Conservation (phyloP, 148 eudicot species). For the Amaranthus hypochondriacus region DNA sequence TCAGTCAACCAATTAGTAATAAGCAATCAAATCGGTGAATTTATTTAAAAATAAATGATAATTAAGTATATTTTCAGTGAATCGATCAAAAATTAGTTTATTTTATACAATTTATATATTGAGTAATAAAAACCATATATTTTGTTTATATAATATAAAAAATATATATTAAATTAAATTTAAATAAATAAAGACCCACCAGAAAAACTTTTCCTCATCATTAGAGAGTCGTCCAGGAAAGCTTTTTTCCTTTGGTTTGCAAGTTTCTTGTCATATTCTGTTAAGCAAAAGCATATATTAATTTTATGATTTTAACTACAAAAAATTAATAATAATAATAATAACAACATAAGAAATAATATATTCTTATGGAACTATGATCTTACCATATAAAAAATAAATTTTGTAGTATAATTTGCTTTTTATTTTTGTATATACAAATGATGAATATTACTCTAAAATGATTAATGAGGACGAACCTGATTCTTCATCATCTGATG, state of each 20-base stretch:
- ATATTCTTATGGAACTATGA: too few species aligned
- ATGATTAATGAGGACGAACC: constrained; percentile 17
- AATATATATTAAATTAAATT: neutral
- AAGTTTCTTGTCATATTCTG: constrained; percentile 42
- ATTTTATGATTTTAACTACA: too few species aligned
- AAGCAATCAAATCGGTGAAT: too few species aligned
- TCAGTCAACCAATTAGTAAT: too few species aligned
- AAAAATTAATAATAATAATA: too few species aligned
- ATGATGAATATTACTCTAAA: too few species aligned
- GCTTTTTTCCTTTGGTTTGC: constrained; percentile 32
- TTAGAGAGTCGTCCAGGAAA: constrained; percentile 33
- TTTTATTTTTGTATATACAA: neutral
- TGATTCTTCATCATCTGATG: constrained; percentile 47
- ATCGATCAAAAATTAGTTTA: too few species aligned
- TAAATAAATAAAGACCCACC: constrained; percentile 24
- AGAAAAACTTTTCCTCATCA: constrained; percentile 42
- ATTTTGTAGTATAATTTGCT: too few species aligned
- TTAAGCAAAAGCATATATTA: neutral
- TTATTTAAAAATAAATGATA: too few species aligned
- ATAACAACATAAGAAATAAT: too few species aligned
- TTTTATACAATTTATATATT: neutral
- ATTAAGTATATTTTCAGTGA: too few species aligned
- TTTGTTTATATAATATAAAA: neutral
- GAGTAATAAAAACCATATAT: neutral
- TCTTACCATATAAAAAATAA: too few species aligned